phyloP scores from a whole-genome alignment of 108 stramenopile species.

The Nitzschia sp. region DNA sequence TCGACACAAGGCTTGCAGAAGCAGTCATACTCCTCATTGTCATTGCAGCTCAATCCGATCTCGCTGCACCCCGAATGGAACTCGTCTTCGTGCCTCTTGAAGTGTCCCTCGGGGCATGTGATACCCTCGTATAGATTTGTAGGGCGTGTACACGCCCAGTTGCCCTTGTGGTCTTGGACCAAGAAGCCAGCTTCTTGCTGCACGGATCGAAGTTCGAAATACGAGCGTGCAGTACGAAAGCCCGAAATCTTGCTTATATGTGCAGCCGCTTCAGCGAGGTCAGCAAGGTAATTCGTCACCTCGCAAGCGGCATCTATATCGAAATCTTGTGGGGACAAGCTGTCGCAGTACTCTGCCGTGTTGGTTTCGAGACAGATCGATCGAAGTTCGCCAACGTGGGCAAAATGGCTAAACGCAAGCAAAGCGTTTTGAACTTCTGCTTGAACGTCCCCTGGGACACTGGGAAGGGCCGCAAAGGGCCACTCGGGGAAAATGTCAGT shows the following conservation, averaged over 20 bases:
- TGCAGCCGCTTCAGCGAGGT: background rate
- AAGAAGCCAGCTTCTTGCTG: slow-evolving; percentile 34
- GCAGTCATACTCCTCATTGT: slow-evolving; percentile 18
- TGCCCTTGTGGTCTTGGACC: background rate
- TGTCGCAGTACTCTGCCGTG: background rate
- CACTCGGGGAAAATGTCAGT: slow-evolving; percentile 42
- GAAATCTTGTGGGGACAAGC: background rate
- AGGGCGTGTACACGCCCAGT: slow-evolving; percentile 25
- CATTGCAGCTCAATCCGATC: background rate
- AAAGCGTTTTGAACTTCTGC: slow-evolving; percentile 36
- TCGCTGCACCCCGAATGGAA: background rate
- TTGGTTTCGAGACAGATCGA: background rate
- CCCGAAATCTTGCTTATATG: slow-evolving; percentile 16
- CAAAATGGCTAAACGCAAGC: slow-evolving; percentile 15
- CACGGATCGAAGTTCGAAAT: slow-evolving; percentile 34
- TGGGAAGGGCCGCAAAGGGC: slow-evolving; percentile 29
- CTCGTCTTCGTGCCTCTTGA: background rate
- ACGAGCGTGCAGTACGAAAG: slow-evolving; percentile 28
- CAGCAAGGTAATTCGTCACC: slow-evolving; percentile 8
- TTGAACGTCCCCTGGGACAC: slow-evolving; percentile 24
- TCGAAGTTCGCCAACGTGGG: background rate
- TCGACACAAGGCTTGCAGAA: slow-evolving; percentile 34
- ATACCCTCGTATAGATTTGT: slow-evolving; percentile 34
- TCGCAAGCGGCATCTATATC: slow-evolving; percentile 9
- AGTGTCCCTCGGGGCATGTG: slow-evolving; percentile 26